Conservation (phyloP, 768 basidiomycete genomes). For the Clitopilus hobsonii region DNA sequence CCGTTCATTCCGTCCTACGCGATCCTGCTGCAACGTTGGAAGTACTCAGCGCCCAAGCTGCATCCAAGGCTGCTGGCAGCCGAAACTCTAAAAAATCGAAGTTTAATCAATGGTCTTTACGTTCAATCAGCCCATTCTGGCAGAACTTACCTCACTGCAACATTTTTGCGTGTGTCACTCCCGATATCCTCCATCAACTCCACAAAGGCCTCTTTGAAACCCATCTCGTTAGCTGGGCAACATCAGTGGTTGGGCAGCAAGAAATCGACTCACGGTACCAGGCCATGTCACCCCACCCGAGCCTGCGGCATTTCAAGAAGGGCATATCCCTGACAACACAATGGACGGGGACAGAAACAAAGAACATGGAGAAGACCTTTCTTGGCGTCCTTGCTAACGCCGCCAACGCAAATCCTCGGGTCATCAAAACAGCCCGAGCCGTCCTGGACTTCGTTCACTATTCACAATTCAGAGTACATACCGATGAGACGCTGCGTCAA, state of each 20-base stretch:
- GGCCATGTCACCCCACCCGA: conserved; percentile 21
- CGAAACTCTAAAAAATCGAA: too few relatives aligned
- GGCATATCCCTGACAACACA: conserved; percentile 36
- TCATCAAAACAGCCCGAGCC: conserved; percentile 16
- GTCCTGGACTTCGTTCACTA: conserved; percentile 34
- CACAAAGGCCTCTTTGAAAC: conserved; percentile 45
- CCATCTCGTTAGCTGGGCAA: conserved; percentile 33
- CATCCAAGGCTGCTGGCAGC: too few relatives aligned
- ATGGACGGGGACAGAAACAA: conserved; percentile 39
- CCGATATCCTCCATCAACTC: conserved; percentile 41
- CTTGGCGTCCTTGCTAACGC: conserved; percentile 24
- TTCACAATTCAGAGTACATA: conserved; percentile 23
- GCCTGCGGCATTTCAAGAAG: conserved; percentile 34
- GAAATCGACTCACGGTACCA: conserved; percentile 30
- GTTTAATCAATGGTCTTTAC: conserved; percentile 8
- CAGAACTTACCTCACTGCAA: conserved; percentile 27
- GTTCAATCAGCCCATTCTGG: conserved; percentile 32
- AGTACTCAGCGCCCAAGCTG: neutral
- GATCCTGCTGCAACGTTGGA: neutral
- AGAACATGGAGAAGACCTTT: conserved; percentile 31
- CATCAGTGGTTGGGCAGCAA: conserved; percentile 9
- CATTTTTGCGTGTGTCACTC: conserved; percentile 32
- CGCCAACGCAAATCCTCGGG: conserved; percentile 8
- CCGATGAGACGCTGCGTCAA: conserved; percentile 14
- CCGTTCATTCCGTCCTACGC: neutral